Conservation (phyloP, 2,329 filamentous ascomycete genomes). For the Cordyceps sp. region DNA sequence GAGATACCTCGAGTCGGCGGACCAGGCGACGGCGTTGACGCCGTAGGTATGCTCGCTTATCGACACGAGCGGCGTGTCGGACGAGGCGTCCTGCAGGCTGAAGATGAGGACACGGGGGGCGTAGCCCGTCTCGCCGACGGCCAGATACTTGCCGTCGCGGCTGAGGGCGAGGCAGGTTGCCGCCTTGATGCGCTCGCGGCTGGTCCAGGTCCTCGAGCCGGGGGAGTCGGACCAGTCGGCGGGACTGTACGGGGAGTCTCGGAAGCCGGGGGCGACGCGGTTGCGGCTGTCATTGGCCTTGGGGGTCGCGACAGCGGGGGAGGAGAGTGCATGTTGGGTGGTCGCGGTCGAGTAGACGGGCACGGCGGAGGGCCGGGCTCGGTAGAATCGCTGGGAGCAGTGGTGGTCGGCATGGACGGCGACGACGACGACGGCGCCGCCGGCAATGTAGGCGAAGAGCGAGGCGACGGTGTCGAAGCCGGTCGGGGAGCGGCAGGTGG, state of each 20-base stretch:
- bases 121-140: slow-evolving; percentile 91
- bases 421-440: slow-evolving; percentile 82
- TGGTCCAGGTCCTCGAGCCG: slow-evolving; percentile 62
- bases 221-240: slow-evolving; percentile 46
- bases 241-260: slow-evolving; percentile 29
- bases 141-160: slow-evolving; percentile 70
- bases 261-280: slow-evolving; percentile 27
- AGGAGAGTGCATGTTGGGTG: slow-evolving; percentile 30
- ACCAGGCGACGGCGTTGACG: slow-evolving; percentile 79
- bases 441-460: slow-evolving; percentile 80
- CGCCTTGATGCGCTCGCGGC: slow-evolving; percentile 83
- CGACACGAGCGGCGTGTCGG: slow-evolving; percentile 67
- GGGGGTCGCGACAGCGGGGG: slow-evolving; percentile 33
- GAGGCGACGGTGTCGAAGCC: slow-evolving; percentile 70
- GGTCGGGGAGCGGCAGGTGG: slow-evolving; percentile 69
- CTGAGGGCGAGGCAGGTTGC: slow-evolving; percentile 84
- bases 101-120: slow-evolving; percentile 84
- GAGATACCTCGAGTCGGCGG: slow-evolving; percentile 67
- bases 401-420: slow-evolving; percentile 53
- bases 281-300: slow-evolving; percentile 49
- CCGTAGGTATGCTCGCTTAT: slow-evolving; percentile 84
- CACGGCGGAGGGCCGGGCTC: slow-evolving; percentile 63
- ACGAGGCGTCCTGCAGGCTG: slow-evolving; percentile 61
- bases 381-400: slow-evolving; percentile 72
- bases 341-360: slow-evolving; percentile 44